Conservation (phyloP, 2,329 filamentous ascomycete genomes). For the Xylariaceae sp. region DNA sequence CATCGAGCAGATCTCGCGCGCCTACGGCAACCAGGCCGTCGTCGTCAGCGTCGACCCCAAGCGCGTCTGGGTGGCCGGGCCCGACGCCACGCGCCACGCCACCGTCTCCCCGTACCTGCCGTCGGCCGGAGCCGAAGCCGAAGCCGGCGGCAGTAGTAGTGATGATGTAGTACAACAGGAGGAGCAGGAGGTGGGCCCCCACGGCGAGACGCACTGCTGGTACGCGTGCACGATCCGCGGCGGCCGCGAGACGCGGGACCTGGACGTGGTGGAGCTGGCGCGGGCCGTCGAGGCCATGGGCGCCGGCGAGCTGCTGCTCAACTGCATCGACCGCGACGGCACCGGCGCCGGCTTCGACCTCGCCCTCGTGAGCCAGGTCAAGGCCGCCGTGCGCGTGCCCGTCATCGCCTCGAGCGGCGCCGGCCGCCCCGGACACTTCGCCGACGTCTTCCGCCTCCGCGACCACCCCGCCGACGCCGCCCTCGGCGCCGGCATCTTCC, state of each 20-base stretch:
- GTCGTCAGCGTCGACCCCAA: constrained; percentile 94
- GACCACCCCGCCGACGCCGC: constrained; percentile 88
- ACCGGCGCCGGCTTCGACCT: constrained; percentile 92
- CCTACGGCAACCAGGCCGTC: constrained; percentile 94
- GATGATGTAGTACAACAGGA: too few relatives aligned
- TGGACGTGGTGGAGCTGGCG: constrained; percentile 84
- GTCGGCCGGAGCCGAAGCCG: too few relatives aligned
- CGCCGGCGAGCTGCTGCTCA: constrained; percentile 85
- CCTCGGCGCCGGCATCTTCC: constrained; percentile 94
- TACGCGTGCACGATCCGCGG: constrained; percentile 97
- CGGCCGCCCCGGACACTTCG: constrained; percentile 79
- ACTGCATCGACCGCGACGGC: constrained; percentile 96
- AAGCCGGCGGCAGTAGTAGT: too few relatives aligned
- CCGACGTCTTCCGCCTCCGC: constrained; percentile 81
- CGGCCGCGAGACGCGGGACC: constrained; percentile 84
- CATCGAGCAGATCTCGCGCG: constrained; percentile 88
- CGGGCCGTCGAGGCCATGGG: constrained; percentile 94
- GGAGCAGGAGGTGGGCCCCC: too few relatives aligned
- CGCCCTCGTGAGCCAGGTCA: constrained; percentile 84
- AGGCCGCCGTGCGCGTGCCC: constrained; percentile 77
- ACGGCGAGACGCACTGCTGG: constrained; percentile 81
- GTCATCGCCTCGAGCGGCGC: constrained; percentile 94
- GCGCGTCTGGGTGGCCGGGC: constrained; percentile 73
- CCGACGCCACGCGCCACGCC: constrained; percentile 63
- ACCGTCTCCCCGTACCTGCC: constrained; percentile 62